Percentiles rank a stretch among this genome's conserved stretches.
These are phyloP conservation scores for Rhizopogon salebrosus DNA, from an alignment of 768 basidiomycete species.

Conservation along the genomic window DNA sequence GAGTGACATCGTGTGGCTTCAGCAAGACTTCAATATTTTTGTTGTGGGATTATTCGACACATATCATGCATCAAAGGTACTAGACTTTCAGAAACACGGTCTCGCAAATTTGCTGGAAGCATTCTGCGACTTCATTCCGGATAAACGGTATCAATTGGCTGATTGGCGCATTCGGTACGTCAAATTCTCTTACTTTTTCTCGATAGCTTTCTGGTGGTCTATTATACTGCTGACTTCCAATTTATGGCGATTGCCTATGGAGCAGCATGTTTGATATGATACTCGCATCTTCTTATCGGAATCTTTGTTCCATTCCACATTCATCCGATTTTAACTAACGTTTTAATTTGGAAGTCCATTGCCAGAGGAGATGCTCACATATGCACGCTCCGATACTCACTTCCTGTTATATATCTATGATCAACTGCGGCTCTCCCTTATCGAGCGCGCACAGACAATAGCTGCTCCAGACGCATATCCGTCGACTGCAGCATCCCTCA, in stretches of 20 bases:
- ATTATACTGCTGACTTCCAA: background rate
- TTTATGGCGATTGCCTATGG: too few species aligned
- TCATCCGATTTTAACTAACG: background rate
- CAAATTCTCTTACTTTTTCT: background rate
- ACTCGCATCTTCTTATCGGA: too few species aligned
- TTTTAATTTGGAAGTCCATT: slow-evolving; percentile 50
- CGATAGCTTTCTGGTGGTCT: background rate
- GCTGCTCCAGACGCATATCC: slow-evolving; percentile 28
- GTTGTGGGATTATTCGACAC: slow-evolving; percentile 97
- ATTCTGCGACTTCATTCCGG: slow-evolving; percentile 86
- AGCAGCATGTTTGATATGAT: too few species aligned
- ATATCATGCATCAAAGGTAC: slow-evolving; percentile 84
- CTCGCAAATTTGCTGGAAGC: slow-evolving; percentile 80
- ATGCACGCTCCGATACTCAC: slow-evolving; percentile 96
- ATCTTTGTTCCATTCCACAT: background rate
- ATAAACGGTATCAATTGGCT: slow-evolving; percentile 95
- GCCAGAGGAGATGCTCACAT: slow-evolving; percentile 82
- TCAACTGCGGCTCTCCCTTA: slow-evolving; percentile 78
- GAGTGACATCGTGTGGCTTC: slow-evolving; percentile 92
- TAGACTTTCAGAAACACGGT: slow-evolving; percentile 82
- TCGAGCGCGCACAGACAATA: slow-evolving; percentile 53
- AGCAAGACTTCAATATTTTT: slow-evolving; percentile 92
- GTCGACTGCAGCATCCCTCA: slow-evolving; percentile 21
- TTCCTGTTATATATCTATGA: slow-evolving; percentile 93
- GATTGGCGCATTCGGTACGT: slow-evolving; percentile 91